Percentiles rank a stretch among this genome's conserved stretches.
Conservation (phyloP, 305 asterid genomes). For the Fraxinus nigra region DNA sequence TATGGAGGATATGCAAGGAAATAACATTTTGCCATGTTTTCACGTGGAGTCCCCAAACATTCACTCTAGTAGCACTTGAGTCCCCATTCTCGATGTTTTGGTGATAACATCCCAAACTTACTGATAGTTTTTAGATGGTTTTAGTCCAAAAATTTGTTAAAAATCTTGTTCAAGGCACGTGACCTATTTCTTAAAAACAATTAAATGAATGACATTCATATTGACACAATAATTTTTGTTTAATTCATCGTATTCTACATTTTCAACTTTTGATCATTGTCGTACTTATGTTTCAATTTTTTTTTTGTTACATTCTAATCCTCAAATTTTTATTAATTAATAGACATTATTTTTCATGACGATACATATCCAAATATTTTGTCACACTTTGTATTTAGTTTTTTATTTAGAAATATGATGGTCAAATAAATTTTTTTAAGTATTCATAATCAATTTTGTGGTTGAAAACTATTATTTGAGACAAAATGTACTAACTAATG, state of each 20-base stretch:
- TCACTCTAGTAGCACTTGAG: neutral
- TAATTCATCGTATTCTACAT: neutral
- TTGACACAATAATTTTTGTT: neutral
- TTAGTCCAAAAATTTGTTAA: neutral
- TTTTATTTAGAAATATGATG: neutral
- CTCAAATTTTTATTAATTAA: neutral
- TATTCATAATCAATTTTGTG: neutral
- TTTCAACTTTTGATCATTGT: neutral
- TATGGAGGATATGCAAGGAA: neutral
- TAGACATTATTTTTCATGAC: neutral
- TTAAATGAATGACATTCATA: neutral
- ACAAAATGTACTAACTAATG: neutral
- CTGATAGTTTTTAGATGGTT: neutral
- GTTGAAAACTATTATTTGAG: neutral
- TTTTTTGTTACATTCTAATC: neutral
- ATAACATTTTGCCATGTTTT: neutral
- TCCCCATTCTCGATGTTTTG: neutral
- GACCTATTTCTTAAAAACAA: neutral
- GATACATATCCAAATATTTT: neutral
- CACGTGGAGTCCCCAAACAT: neutral
- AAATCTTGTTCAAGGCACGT: neutral
- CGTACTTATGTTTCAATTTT: neutral
- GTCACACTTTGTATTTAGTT: neutral
- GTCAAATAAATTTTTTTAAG: neutral
- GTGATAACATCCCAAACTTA: neutral